Evolutionary conservation across 1,284 basidiomycete species (phyloP), one percentile per base, ranked within the genome.

Genomic region (Malassezia sympodialis): DNA sequence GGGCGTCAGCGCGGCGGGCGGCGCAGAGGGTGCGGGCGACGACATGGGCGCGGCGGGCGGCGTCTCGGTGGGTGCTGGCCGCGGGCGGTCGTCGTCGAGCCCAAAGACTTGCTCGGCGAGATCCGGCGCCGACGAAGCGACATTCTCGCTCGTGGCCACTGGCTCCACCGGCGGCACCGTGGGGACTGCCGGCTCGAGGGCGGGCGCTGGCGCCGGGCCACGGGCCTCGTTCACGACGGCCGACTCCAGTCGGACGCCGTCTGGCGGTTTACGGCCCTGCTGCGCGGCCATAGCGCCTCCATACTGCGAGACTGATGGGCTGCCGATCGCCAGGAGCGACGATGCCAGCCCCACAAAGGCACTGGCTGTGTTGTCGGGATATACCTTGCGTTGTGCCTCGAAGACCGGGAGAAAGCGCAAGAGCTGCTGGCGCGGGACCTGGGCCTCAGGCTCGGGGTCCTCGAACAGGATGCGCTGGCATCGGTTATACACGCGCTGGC

Each of bases 381-480:
- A 56, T 21, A 69, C 52, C 49, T 66, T 66, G n/a, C 47, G 44
- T 30, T 35, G 34, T 2, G 46, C 53, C 43, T 26, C 42, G 30
- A 23, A 58, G 45, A 50, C 23, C 40, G 46, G 40, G 30, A 56
- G 28, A 49, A 56, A 51, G 23, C 17, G 23, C 1, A 21, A 19
- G n/a, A 51, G 50, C 19, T 14, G 12, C 8, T 37, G 26, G 32
- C 44, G 43, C 8, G 53, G 53, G 17, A 58, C 50, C 11, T 57
- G 58, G n/a, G 57, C 48, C 15, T 31, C 53, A 7, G 64, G 49
- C 32, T 68, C 61, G 1, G 69, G 80, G 76, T 96, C 89, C 57
- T 86, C 84, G 75, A 96, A 99, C 68, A 99, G 91, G 73, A 96
- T 90, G 77, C 91, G 86, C 77, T 98, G 93, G 73, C 91, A 94